Evolutionary conservation across 2,329 filamentous ascomycete genomes (phyloP).

Genomic region (Diaporthe caulivora): DNA sequence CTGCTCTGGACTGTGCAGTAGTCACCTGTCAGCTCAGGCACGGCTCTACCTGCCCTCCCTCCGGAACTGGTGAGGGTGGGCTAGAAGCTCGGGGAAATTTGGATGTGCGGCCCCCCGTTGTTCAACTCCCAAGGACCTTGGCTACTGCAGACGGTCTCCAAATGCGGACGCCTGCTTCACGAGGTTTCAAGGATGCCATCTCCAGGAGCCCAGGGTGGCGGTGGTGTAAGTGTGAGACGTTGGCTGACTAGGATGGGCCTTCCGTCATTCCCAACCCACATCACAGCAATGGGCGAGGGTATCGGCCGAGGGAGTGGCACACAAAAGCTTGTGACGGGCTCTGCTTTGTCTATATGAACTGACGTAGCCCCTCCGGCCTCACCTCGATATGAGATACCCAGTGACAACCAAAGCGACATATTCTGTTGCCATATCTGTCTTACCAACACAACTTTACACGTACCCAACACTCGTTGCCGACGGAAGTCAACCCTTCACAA

Average conservation of each 20-base stretch:
- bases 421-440: background rate
- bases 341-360: conserved; percentile 29
- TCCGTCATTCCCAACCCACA: conserved; percentile 24
- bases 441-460: background rate
- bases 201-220: conserved; percentile 14
- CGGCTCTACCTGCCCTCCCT: conserved; percentile 19
- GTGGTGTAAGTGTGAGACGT: conserved; percentile 17
- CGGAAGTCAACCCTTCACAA: background rate
- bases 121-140: background rate
- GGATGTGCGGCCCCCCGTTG: background rate
- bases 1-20: conserved; percentile 25
- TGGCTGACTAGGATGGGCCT: conserved; percentile 28
- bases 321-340: conserved; percentile 22
- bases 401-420: background rate
- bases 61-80: background rate
- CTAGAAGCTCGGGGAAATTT: conserved; percentile 23
- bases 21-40: conserved; percentile 30
- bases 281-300: conserved; percentile 18
- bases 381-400: background rate
- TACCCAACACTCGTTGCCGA: conserved; percentile 23
- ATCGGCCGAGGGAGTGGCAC: conserved; percentile 27
- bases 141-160: background rate
- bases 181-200: conserved; percentile 24
- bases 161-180: conserved; percentile 15
- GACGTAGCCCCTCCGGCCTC: conserved; percentile 7